Evolutionary conservation across 1,284 basidiomycete genomes (phyloP).

Genomic region (Pyrrhoderma noxium): DNA sequence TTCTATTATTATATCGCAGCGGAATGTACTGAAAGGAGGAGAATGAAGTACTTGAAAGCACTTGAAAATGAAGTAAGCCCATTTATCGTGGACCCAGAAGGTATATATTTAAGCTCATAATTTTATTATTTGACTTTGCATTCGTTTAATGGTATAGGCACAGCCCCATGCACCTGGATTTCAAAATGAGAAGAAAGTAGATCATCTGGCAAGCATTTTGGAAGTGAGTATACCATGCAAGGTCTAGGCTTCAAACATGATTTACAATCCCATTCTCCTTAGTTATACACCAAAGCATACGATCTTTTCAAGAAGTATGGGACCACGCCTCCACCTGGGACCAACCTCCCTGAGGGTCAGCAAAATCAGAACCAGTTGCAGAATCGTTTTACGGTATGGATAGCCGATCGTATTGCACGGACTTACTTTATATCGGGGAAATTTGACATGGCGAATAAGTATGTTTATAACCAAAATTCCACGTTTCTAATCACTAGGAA

Average conservation of each 20-base stretch:
- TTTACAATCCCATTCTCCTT: slow-evolving; percentile 7
- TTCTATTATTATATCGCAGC: slow-evolving; percentile 90
- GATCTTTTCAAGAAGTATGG: slow-evolving; percentile 79
- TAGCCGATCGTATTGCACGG: slow-evolving; percentile 80
- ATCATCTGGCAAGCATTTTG: slow-evolving; percentile 73
- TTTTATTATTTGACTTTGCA: not conserved
- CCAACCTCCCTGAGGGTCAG: too few species aligned
- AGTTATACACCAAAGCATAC: slow-evolving; percentile 89
- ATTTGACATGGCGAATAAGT: slow-evolving; percentile 79
- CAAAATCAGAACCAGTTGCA: slow-evolving; percentile 35
- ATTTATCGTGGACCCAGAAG: too few species aligned
- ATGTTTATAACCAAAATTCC: slow-evolving; percentile 19
- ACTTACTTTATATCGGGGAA: slow-evolving; percentile 74
- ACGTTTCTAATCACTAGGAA: not conserved
- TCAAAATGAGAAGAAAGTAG: slow-evolving; percentile 82
- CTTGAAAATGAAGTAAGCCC: slow-evolving; percentile 50
- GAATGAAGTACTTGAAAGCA: slow-evolving; percentile 56
- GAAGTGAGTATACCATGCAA: slow-evolving; percentile 49
- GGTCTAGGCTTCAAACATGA: not conserved
- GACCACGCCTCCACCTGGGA: slow-evolving; percentile 22
- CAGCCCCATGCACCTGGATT: slow-evolving; percentile 48
- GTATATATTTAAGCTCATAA: not conserved
- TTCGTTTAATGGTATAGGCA: not conserved
- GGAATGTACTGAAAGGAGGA: slow-evolving; percentile 69
- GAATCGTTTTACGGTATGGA: slow-evolving; percentile 72